These are phyloP conservation scores for Nigrospora sphaerica DNA, from an alignment of 2,329 filamentous ascomycete genomes.

Conservation along the genomic window DNA sequence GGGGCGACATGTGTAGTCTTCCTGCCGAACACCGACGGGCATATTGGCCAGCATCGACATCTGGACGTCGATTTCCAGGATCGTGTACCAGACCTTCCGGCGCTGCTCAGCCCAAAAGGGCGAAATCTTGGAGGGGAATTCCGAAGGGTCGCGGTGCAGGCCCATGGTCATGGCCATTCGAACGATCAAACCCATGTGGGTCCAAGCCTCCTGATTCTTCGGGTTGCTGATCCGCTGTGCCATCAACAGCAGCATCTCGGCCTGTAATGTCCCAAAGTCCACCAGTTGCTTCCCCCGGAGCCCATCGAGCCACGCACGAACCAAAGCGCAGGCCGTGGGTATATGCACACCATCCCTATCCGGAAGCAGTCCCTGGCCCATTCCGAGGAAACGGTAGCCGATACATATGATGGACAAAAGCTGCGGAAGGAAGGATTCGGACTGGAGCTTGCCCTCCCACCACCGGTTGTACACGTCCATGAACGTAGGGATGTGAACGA, in stretches of 20 bases:
- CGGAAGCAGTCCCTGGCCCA: conserved; percentile 40
- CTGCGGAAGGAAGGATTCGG: conserved; percentile 46
- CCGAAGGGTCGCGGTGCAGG: conserved; percentile 48
- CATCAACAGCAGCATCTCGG: conserved; percentile 45
- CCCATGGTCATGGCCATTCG: conserved; percentile 55
- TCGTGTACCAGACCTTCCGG: conserved; percentile 48
- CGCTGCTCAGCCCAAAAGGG: conserved; percentile 46
- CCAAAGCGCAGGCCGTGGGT: conserved; percentile 47
- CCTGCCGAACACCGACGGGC: conserved; percentile 42
- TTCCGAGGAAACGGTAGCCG: conserved; percentile 44
- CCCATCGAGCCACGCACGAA: conserved; percentile 45
- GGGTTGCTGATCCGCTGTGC: conserved; percentile 42
- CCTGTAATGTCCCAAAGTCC: conserved; percentile 46
- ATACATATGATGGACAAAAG: conserved; percentile 45
- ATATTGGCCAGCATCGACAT: conserved; percentile 45
- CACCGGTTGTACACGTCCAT: conserved; percentile 42
- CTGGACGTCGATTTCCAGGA: conserved; percentile 50
- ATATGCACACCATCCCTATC: conserved; percentile 51
- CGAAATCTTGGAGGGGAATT: conserved; percentile 40
- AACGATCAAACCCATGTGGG: conserved; percentile 46
- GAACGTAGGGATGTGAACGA: conserved; percentile 46
- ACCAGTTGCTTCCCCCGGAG: conserved; percentile 44
- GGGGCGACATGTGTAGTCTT: conserved; percentile 45
- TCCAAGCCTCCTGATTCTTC: conserved; percentile 44
- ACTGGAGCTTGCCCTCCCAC: conserved; percentile 40